A percentile compares a stretch with the other conserved stretches of the same genome.
These are phyloP conservation scores for Helichrysum umbraculigerum DNA, from an alignment of 129 eudicot species.

Conservation along the genomic window DNA sequence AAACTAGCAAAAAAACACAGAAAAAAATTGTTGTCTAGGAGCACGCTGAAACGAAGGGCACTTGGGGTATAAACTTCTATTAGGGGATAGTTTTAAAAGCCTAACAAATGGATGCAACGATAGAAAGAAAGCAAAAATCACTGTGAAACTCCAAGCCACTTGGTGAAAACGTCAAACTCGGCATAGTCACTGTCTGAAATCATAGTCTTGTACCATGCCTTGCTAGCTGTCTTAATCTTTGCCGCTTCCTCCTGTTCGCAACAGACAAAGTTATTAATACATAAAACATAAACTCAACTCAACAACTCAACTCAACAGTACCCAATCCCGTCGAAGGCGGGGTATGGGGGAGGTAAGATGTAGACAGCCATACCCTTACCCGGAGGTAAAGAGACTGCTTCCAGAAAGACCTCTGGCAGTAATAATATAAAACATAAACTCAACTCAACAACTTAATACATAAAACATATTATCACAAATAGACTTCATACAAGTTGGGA, in stretches of 20 bases:
- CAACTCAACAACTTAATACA: too few species aligned
- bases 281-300: not conserved
- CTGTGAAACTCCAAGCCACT: slow-evolving; percentile 82
- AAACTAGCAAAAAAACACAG: slow-evolving; percentile 16
- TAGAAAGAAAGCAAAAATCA: slow-evolving; percentile 14
- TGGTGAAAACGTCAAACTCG: slow-evolving; percentile 64
- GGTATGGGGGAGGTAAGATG: too few species aligned
- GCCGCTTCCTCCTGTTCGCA: slow-evolving; percentile 62
- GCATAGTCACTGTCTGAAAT: slow-evolving; percentile 72
- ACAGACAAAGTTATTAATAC: not conserved
- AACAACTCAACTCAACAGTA: too few species aligned
- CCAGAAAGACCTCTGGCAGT: too few species aligned
- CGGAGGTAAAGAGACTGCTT: too few species aligned
- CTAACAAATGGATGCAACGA: slow-evolving; percentile 20
- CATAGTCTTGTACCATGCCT: slow-evolving; percentile 68
- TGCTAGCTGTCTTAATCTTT: slow-evolving; percentile 60
- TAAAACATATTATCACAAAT: not conserved
- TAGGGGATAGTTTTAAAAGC: not conserved
- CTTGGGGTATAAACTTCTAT: slow-evolving; percentile 22
- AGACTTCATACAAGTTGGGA: not conserved
- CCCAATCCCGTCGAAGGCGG: too few species aligned
- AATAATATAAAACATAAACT: too few species aligned
- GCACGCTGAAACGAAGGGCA: not conserved
- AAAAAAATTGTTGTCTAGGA: not conserved
- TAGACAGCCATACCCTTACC: too few species aligned